Evolutionary conservation across 768 basidiomycete genomes (phyloP), one percentile per base, ranked within the genome.

Genomic region (Suillus fuscotomentosus): DNA sequence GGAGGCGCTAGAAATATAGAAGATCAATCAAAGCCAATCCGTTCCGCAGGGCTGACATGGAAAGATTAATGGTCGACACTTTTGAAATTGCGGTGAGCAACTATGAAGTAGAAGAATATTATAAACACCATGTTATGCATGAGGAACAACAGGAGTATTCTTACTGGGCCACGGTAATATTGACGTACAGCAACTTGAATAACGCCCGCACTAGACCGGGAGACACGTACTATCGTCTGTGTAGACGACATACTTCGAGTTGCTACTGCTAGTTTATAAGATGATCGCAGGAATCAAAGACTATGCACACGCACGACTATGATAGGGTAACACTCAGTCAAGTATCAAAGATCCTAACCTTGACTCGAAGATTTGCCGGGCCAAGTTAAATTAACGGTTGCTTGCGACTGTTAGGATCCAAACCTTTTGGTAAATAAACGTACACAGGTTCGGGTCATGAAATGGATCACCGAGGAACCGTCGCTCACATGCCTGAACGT

Each of bases 391-490:
- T 13, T 36, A 20, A 55, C 7, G n/a, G n/a, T 56, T 56, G 55
- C 14, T 56, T 55, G 36, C 13, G 4, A 38, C n/a, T 55, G 14
- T 55, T 39, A 57, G 55, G 36, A 56, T 38, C 38, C 56, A 22
- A 57, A 41, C 56, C 56, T 57, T 57, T 41, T 57, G 24, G 39
- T 27, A 57, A 57, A 57, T 5, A 57, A 57, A 41, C 22, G 39
- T 27, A 57, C 53, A 54, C 24, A 38, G 7, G 36, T 3, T 38
- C 31, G 5, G 31, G 31, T 31, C 31, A 31, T 31, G 31, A 31
- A 31, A 31, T 31, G 31, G 31, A 31, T 31, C 36, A 38, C 36
- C 36, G 36, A 36, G 36, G 36, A 9, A 36, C 36, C 36, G 36
- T 38, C 36, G 36, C 9, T 38, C 10, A 38, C 36, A 38, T 10